Evolutionary conservation across 208 protist species (phyloP).

Genomic region (Herpetomonas tarakana): DNA sequence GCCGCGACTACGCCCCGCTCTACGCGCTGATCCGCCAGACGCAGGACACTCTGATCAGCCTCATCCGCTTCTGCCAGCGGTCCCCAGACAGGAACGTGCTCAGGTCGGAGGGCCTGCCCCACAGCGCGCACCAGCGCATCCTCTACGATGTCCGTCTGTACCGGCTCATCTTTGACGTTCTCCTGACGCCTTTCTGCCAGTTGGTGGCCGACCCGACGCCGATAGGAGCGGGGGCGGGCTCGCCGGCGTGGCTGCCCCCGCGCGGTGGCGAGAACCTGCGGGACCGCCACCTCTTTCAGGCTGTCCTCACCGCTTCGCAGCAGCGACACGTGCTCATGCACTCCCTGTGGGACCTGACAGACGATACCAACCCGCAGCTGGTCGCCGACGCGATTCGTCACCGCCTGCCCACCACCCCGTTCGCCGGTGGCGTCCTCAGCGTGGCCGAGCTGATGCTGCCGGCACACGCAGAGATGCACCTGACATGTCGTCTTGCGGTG

Average conservation of each 20-base stretch:
- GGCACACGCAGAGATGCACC: conserved; percentile 50
- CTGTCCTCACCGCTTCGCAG: background rate
- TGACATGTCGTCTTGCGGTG: conserved; percentile 51
- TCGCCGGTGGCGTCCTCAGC: conserved; percentile 18
- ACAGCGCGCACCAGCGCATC: conserved; percentile 54
- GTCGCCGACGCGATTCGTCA: conserved; percentile 3
- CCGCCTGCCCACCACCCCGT: background rate
- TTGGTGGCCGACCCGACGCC: conserved; percentile 6
- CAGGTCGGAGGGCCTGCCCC: conserved; percentile 45
- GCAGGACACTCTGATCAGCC: conserved; percentile 41
- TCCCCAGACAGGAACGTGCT: conserved; percentile 47
- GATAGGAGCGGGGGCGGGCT: conserved; percentile 1
- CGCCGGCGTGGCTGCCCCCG: background rate
- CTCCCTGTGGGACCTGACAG: background rate
- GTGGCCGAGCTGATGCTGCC: conserved; percentile 34
- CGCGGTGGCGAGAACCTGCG: background rate
- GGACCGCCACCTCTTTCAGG: background rate
- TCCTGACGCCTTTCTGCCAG: conserved; percentile 59
- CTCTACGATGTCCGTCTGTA: conserved; percentile 67
- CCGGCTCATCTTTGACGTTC: conserved; percentile 68
- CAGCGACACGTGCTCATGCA: background rate
- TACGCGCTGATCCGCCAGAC: conserved; percentile 36
- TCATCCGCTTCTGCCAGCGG: conserved; percentile 66
- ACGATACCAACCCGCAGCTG: background rate
- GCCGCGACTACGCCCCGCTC: conserved; percentile 22